Conservation (phyloP, 768 basidiomycete genomes). For the Vishniacozyma victoriae region DNA sequence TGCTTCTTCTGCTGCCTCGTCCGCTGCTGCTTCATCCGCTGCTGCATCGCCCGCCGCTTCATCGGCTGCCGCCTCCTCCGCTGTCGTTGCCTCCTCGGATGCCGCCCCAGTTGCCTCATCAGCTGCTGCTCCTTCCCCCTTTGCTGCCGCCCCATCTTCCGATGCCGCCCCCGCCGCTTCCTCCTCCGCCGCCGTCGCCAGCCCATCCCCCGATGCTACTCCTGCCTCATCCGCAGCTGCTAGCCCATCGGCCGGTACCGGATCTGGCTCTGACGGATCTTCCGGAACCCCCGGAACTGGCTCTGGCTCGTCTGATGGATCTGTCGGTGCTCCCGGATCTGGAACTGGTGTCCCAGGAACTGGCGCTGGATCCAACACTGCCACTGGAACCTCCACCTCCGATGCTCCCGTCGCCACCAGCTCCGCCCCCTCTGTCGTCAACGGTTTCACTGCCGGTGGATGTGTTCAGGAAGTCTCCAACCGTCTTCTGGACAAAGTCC, state of each 20-base stretch:
- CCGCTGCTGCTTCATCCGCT: not conserved
- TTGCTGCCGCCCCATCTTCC: not conserved
- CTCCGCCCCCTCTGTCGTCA: constrained; percentile 5
- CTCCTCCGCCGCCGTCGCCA: constrained; percentile 5
- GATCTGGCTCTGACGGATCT: not conserved
- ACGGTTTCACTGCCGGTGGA: constrained; percentile 16
- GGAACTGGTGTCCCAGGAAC: not conserved
- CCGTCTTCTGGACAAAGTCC: constrained; percentile 17
- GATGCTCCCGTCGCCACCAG: constrained; percentile 9
- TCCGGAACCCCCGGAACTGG: constrained; percentile 7
- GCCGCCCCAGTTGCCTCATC: not conserved
- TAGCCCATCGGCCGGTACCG: constrained; percentile 3
- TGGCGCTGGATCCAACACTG: not conserved
- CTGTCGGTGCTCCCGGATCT: constrained; percentile 1
- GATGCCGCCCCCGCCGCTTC: constrained; percentile 1
- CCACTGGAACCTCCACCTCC: constrained; percentile 3
- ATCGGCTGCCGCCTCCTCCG: not conserved
- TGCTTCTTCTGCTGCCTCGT: not conserved
- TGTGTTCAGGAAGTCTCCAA: constrained; percentile 30
- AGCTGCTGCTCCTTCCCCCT: not conserved
- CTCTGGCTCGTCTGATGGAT: constrained; percentile 4
- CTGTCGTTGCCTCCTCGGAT: not conserved
- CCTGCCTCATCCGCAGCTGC: constrained; percentile 7
- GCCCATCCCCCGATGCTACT: constrained; percentile 1
- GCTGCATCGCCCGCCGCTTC: constrained; percentile 1